phyloP scores from a whole-genome alignment of 129 eudicot genomes.

The Rutidosis leptorrhynchoides region DNA sequence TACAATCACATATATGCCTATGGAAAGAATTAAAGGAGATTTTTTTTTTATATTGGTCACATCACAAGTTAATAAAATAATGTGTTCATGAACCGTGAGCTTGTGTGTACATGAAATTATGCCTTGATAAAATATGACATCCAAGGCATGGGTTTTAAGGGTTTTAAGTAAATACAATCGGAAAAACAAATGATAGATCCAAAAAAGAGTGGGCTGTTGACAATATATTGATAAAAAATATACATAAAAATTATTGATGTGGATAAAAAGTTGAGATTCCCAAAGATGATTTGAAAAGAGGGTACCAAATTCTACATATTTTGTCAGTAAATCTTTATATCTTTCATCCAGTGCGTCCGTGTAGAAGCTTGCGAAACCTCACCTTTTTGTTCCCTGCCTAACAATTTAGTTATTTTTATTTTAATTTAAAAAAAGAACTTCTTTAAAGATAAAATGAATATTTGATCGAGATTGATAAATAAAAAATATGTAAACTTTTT shows the following conservation, averaged over 20 bases:
- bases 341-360: no score
- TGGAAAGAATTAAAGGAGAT: no score
- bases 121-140: not conserved
- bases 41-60: no score
- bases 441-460: no score
- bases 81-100: no score
- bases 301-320: not conserved
- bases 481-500: not conserved
- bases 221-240: not conserved
- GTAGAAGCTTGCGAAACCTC: no score
- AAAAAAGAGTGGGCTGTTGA: not conserved
- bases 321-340: not conserved
- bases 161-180: not conserved
- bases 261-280: not conserved
- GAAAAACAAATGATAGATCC: not conserved
- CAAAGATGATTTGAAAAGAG: not conserved
- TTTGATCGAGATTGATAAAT: not conserved
- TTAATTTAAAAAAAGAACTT: no score
- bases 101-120: no score
- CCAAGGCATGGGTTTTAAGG: not conserved
- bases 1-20: no score
- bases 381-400: not conserved
- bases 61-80: no score
- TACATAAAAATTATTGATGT: not conserved
- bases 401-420: no score